Base-by-base conservation (phyloP, 1,284 basidiomycete species). In the Sanghuangporus weigelae region DNA sequence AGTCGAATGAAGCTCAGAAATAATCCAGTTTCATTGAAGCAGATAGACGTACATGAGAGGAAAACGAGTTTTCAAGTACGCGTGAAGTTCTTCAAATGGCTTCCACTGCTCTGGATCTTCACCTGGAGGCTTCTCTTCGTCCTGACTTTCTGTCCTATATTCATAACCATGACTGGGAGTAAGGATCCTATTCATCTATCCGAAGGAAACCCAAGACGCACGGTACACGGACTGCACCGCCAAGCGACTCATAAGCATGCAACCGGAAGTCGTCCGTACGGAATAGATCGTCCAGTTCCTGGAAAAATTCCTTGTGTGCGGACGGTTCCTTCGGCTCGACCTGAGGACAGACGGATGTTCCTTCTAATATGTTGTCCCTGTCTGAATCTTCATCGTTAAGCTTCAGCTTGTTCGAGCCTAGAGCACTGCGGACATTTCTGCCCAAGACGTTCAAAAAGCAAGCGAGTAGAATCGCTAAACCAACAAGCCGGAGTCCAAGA, bases 221-320 rank as follows among this genome's bases (percentile, higher is more conserved):
- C 78, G 79, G 80, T 40, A 82, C 76, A 26, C 76, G 70, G 19
- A 82, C 72, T 0, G 78, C 78, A 14, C 76, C 79, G n/a, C 77
- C 75, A 7, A 82, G 71, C 7, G 72, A 75, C 53, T 79, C 75
- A 60, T 76, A 78, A 2, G 76, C 78, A 60, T 76, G 71, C 26
- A 71, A 67, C 67, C 72, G 76, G 69, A 80, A 81, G n/a, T 69
- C 69, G 0, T 72, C 68, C 0, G 73, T 73, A 12, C 57, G 62
- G 57, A 76, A 79, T 57, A 74, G 59, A 0, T 65, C 58, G 46
- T 80, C 77, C 16, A 82, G 68, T 19, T 66, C 67, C 31, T 68
- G 67, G 40, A 77, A 66, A 12, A 81, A 67, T 1, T 59, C 57
- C 2, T 67, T 60, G 57, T 80, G 71, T 36, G 42, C 59, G 1